Percentiles rank a stretch among this genome's conserved stretches.
Conservation (phyloP, 2,329 filamentous ascomycete genomes). For the Stagonosporopsis chrysanthemi region DNA sequence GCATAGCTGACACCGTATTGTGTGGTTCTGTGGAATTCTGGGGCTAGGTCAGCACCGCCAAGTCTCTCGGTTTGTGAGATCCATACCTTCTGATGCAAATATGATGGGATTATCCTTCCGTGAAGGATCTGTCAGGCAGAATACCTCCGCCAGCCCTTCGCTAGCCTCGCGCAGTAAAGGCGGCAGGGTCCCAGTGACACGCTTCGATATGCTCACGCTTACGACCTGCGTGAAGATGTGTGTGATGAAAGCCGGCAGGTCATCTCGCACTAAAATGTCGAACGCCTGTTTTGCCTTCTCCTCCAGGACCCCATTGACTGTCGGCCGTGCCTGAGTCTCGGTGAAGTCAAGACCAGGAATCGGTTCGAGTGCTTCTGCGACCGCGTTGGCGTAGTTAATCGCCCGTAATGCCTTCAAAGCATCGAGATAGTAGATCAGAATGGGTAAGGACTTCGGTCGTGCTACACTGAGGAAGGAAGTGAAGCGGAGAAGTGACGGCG, state of each 20-base stretch:
- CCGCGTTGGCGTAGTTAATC: slow-evolving; percentile 74
- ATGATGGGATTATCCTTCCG: slow-evolving; percentile 77
- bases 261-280: slow-evolving; percentile 68
- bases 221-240: slow-evolving; percentile 73
- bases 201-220: slow-evolving; percentile 71
- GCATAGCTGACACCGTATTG: slow-evolving; percentile 78
- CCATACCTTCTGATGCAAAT: slow-evolving; percentile 74
- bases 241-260: slow-evolving; percentile 75
- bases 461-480: slow-evolving; percentile 69
- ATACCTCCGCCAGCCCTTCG: slow-evolving; percentile 78
- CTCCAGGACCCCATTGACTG: slow-evolving; percentile 66
- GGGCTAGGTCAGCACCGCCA: slow-evolving; percentile 15
- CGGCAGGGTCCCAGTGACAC: slow-evolving; percentile 72
- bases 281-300: slow-evolving; percentile 72
- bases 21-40: slow-evolving; percentile 76
- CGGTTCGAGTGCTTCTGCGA: slow-evolving; percentile 66
- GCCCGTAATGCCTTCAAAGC: slow-evolving; percentile 74
- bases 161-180: slow-evolving; percentile 71
- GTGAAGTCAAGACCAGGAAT: slow-evolving; percentile 66
- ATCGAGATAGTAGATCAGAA: slow-evolving; percentile 76
- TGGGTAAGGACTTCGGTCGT: slow-evolving; percentile 68
- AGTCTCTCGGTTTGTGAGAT: too few relatives aligned
- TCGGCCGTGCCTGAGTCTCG: slow-evolving; percentile 57
- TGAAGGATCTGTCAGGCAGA: slow-evolving; percentile 78
- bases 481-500: slow-evolving; percentile 69